A percentile compares a stretch with the other conserved stretches of the same genome.
phyloP scores from a whole-genome alignment of 306 rosid genomes.

The Castanea sativa region DNA sequence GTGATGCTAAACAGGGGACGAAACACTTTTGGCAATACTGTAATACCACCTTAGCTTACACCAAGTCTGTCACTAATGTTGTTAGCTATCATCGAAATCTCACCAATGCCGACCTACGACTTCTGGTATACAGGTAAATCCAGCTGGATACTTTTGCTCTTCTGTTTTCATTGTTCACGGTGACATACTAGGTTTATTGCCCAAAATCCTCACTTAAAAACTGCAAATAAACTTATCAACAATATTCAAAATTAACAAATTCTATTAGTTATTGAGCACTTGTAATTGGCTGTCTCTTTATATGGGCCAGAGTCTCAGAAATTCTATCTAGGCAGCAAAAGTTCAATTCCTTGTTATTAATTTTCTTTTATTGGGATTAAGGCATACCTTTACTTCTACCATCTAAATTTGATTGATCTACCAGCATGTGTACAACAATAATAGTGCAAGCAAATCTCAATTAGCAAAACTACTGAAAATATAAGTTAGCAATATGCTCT shows the following conservation, averaged over 20 bases:
- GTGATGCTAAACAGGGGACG: slow-evolving; percentile 11
- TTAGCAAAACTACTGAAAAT: neutral
- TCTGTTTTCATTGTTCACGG: neutral
- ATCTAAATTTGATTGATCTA: neutral
- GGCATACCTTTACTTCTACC: neutral
- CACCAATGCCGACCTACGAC: slow-evolving; percentile 18
- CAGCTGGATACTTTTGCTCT: neutral
- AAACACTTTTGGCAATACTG: slow-evolving; percentile 20
- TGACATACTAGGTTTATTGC: too few relatives aligned
- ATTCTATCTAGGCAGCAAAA: too few relatives aligned
- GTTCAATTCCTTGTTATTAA: too few relatives aligned
- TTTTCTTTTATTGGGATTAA: too few relatives aligned
- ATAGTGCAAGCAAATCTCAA: neutral
- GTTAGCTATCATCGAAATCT: slow-evolving; percentile 9
- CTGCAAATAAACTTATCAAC: neutral
- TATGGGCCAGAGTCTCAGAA: too few relatives aligned
- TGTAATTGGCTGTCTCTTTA: neutral
- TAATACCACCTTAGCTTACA: slow-evolving; percentile 18
- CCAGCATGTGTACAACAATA: neutral
- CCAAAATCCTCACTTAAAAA: neutral
- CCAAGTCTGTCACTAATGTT: slow-evolving; percentile 6
- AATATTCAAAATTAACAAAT: neutral
- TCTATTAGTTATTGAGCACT: neutral
- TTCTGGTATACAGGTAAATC: slow-evolving; percentile 11
- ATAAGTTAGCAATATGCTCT: neutral